These are phyloP conservation scores for Paxillus ammoniavirescens DNA, from an alignment of 768 basidiomycete genomes.

Conservation along the genomic window DNA sequence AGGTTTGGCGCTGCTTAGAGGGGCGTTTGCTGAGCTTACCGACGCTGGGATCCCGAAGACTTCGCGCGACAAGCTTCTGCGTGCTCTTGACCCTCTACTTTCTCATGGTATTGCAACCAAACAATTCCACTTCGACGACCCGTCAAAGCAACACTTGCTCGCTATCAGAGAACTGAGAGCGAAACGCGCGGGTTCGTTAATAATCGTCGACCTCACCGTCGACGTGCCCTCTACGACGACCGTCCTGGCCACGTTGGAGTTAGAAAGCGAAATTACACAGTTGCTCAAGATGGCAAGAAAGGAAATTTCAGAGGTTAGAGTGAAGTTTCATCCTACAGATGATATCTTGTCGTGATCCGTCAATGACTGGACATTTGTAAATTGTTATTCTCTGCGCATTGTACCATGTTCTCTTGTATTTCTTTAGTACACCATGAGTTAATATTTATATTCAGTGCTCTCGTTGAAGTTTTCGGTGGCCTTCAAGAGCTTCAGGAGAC, in stretches of 20 bases:
- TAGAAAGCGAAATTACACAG: conserved; percentile 62
- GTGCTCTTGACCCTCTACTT: conserved; percentile 56
- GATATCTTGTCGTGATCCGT: conserved; percentile 3
- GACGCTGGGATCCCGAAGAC: conserved; percentile 72
- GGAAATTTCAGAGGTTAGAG: conserved; percentile 71
- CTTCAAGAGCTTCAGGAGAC: not conserved
- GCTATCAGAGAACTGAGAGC: conserved; percentile 61
- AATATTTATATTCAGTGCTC: not conserved
- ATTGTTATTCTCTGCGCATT: not conserved
- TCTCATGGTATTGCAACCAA: conserved; percentile 24
- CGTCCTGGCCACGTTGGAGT: conserved; percentile 51
- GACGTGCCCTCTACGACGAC: conserved; percentile 61
- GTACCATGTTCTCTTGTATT: not conserved
- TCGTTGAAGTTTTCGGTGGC: not conserved
- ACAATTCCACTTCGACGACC: not conserved
- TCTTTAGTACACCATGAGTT: not conserved
- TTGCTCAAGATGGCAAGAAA: conserved; percentile 55
- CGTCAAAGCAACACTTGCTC: conserved; percentile 38
- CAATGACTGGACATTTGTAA: not conserved
- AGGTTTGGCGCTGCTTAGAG: conserved; percentile 61
- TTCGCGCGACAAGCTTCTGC: conserved; percentile 53
- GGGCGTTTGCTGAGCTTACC: conserved; percentile 78
- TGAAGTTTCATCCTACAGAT: conserved; percentile 55
- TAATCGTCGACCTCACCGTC: conserved; percentile 81
- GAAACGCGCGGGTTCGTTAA: conserved; percentile 73